Evolutionary conservation across 129 eudicot genomes (phyloP), one percentile per base, ranked within the genome.

Genomic region (Centella asiatica): DNA sequence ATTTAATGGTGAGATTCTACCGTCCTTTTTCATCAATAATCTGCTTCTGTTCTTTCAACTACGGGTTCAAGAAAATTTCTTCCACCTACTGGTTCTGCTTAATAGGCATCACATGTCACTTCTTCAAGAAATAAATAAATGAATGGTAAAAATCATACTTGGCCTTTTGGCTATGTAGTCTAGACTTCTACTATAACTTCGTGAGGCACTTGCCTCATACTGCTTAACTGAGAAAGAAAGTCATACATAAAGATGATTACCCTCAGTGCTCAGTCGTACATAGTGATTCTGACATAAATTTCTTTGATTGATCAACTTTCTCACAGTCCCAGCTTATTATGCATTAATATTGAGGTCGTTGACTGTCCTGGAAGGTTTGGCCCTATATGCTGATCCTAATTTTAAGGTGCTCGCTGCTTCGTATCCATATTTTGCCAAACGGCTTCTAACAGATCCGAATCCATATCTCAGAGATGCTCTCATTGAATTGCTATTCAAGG

Each of bases 391-490:
- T 5, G 98, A 92, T 64, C 98, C 98, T 44, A 84, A 92, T 79
- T 92, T 87, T 51, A 92, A 92, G 80, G 98, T 92, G 61, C 64
- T 92, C 65, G 98, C 95, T 56, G 95, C 98, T 62, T 87, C 98
- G 25, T 92, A 92, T 75, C 98, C 98, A 15, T 92, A 92, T 84
- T 92, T 92, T 80, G 96, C 98, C 17, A 92, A 92, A 83, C 73
- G 98, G 72, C 85, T 92, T 64, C 88, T 92, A 44, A 92, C 98
- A 1, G 95, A 92, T 76, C 90, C 94, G 25, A 84, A 92, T 71
- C 98, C 98, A 4, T 92, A 92, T 67, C 77, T 92, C 40, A 79
- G 98, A 80, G 98, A 92, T 74, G 98, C 98, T 68, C 88, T 92
- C 42, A 87, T 92, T 46, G 98, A 92, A 80, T 83, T 92, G 69